Base-by-base conservation (phyloP, 768 basidiomycete species). In the Hortiboletus flavorubellus region DNA sequence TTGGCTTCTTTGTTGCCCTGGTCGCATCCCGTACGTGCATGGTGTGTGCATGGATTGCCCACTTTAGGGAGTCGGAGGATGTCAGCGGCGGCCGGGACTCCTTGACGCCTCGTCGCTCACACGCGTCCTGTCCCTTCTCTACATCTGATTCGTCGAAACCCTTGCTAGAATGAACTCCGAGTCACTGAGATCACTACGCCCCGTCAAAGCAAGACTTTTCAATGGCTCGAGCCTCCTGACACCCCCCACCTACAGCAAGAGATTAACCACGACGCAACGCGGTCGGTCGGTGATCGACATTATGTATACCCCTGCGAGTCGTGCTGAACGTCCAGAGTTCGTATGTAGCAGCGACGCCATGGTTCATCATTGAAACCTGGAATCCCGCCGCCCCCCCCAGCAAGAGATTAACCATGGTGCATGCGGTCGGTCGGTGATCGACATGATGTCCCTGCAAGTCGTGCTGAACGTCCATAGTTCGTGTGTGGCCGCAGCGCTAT, bases 201-300 rank as follows among this genome's bases (percentile, higher is more conserved):
- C 43, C 30, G 29, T 53, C 54, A 47, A 35, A 16, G 45, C 35
- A 31, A 48, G 12, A 46, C 26, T 4, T 26, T 54, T 49, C 21
- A 21, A 21, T 41, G 35, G 41, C 38, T 40, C 35, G 18, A 18
- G 35, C 41, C 53, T 42, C 53, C 59, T 47, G 40, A 48, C 43
- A 11, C 33, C n/a, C 33, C n/a, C 30, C 38, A 21, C 6, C 37
- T 10, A 29, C 35, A 33, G 49, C 56, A 42, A 56, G 55, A 35
- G 66, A 66, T 66, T 68, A 63, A 68, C 66, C 59, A 68, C 59
- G 52, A 59, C 66, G 51, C 56, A 64, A 21, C 59, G 55, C 56
- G 58, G 49, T 30, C 44, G 14, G 31, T 21, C 35, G 51, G 16
- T 44, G 61, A 59, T 63, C 52, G 59, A 59, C 57, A 49, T 44